Percentiles rank a stretch among this genome's conserved stretches.
Conservation (phyloP, 2,329 filamentous ascomycete species). For the Ophiostoma sp. region DNA sequence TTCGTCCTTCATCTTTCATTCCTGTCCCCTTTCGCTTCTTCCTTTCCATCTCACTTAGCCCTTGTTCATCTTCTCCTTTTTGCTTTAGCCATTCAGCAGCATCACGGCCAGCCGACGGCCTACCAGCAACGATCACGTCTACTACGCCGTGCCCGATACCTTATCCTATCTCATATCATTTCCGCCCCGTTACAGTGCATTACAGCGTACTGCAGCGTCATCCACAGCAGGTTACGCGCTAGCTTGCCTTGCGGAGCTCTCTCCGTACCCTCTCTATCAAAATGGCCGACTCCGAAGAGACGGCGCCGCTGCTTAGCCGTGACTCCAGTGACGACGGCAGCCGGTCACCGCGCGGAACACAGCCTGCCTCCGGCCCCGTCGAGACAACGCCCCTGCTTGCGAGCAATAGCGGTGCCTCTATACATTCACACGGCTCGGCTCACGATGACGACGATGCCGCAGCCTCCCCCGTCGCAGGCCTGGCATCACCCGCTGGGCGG, state of each 20-base stretch:
- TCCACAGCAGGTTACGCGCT: slow-evolving; percentile 12
- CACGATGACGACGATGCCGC: slow-evolving; percentile 2
- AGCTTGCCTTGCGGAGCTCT: slow-evolving; percentile 1
- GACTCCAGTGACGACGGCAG: slow-evolving; percentile 21
- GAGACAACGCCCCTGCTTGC: slow-evolving; percentile 52
- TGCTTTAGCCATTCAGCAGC: neutral
- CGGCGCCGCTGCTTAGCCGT: slow-evolving; percentile 40
- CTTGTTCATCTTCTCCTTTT: neutral
- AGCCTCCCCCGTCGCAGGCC: slow-evolving; percentile 6
- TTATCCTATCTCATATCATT: neutral
- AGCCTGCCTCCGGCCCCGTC: slow-evolving; percentile 19
- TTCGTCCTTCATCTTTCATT: neutral
- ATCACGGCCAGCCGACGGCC: neutral
- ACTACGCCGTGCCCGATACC: neutral
- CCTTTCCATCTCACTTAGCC: neutral
- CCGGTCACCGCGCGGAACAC: slow-evolving; percentile 6
- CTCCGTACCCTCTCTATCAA: neutral
- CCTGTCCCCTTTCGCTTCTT: neutral
- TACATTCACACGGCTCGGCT: neutral
- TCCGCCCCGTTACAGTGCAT: slow-evolving; percentile 4
- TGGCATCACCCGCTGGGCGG: slow-evolving; percentile 31
- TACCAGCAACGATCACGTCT: neutral
- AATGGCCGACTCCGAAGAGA: slow-evolving; percentile 42
- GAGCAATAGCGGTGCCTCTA: neutral
- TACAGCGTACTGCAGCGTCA: neutral